Conservation (phyloP, 371 early-diverging fungal species). For the Entomophthora muscae region DNA sequence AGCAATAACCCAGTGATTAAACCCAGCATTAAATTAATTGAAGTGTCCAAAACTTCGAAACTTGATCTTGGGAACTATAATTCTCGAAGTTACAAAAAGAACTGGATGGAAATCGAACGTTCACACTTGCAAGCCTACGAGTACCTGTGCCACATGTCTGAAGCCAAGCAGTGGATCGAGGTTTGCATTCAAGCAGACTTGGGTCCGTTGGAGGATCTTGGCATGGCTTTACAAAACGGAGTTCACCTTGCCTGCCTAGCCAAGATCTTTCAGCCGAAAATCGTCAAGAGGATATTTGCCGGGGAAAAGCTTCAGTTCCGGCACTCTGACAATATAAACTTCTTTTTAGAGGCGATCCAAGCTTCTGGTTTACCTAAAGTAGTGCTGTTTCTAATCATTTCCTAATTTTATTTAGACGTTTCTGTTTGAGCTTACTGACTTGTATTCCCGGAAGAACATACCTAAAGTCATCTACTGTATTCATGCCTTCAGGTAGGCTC, state of each 20-base stretch:
- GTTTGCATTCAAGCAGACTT: constrained; percentile 70
- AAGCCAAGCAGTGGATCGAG: constrained; percentile 99
- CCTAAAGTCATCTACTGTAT: constrained; percentile 99
- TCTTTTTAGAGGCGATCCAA: constrained; percentile 65
- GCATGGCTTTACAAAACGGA: constrained; percentile 88
- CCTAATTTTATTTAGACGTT: constrained; percentile 40
- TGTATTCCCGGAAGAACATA: constrained; percentile 98
- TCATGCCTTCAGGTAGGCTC: constrained; percentile 90
- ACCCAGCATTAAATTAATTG: not conserved
- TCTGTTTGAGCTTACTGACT: constrained; percentile 95
- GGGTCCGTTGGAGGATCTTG: constrained; percentile 55
- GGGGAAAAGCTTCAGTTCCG: constrained; percentile 75
- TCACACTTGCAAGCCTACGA: constrained; percentile 90
- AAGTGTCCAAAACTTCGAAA: not conserved
- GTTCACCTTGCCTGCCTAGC: constrained; percentile 87
- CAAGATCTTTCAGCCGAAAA: constrained; percentile 63
- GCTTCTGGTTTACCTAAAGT: constrained; percentile 72
- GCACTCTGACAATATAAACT: constrained; percentile 98
- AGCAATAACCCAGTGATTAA: not conserved
- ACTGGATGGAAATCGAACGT: constrained; percentile 93
- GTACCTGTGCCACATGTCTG: constrained; percentile 96
- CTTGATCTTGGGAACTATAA: constrained; percentile 10
- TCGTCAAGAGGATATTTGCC: constrained; percentile 77
- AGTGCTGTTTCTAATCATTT: constrained; percentile 7
- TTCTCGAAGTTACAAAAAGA: constrained; percentile 11